Percentiles rank a stretch among this genome's conserved stretches.
Conservation (phyloP, 129 eudicot species). For the Pittosporum tobira region DNA sequence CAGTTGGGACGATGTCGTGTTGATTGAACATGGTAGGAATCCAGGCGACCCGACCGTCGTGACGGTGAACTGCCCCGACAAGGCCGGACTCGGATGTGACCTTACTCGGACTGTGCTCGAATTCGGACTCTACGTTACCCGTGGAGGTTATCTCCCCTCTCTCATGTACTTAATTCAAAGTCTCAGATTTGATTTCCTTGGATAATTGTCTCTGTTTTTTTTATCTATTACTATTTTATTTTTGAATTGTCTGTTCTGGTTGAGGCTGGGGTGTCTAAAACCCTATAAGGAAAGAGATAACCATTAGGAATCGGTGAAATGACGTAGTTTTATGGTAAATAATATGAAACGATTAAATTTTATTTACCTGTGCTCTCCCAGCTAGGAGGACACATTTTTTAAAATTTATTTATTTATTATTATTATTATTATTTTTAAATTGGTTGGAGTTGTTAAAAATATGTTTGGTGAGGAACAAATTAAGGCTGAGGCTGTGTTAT, state of each 20-base stretch:
- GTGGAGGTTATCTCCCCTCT: constrained; percentile 35
- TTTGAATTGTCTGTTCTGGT: too few species aligned
- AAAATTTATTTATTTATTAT: too few species aligned
- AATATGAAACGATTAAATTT: too few species aligned
- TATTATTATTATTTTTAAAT: not conserved
- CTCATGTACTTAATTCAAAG: too few species aligned
- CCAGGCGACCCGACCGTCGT: constrained; percentile 40
- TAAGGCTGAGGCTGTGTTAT: not conserved
- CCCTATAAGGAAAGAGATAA: too few species aligned
- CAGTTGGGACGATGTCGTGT: constrained; percentile 54
- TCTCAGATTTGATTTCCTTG: not conserved
- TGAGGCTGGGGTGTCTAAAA: too few species aligned
- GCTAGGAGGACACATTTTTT: too few species aligned
- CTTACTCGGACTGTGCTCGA: constrained; percentile 41
- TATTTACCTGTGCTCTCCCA: too few species aligned
- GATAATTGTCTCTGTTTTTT: too few species aligned
- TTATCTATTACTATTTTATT: not conserved
- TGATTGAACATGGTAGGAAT: constrained; percentile 30
- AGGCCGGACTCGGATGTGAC: constrained; percentile 66
- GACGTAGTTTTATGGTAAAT: too few species aligned
- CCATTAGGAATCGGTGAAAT: too few species aligned
- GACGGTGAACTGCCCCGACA: constrained; percentile 69
- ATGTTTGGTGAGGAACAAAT: not conserved
- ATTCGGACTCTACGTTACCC: constrained; percentile 54
- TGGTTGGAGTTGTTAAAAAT: not conserved